phyloP scores from a whole-genome alignment of 345 rosid genomes.

The Bruguiera sexangula region DNA sequence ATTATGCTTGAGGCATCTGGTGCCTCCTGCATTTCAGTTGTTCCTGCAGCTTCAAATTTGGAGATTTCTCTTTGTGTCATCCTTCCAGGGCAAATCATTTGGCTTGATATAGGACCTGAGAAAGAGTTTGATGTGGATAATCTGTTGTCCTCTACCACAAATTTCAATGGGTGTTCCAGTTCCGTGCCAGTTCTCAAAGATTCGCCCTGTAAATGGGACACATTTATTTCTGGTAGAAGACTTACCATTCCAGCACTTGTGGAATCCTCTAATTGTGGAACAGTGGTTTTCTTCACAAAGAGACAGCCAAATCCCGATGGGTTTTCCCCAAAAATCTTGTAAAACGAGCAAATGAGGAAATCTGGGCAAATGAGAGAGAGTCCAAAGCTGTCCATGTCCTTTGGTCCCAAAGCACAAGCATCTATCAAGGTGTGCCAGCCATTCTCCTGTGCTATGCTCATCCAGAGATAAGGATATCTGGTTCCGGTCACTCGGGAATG shows the following conservation, averaged over 20 bases:
- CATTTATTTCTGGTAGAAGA: constrained; percentile 51
- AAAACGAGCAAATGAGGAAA: constrained; percentile 81
- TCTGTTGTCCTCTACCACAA: constrained; percentile 22
- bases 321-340: constrained; percentile 88
- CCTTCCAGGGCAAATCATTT: constrained; percentile 18
- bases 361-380: constrained; percentile 83
- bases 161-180: constrained; percentile 17
- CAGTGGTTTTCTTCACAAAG: constrained; percentile 72
- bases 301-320: constrained; percentile 95
- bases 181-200: constrained; percentile 34
- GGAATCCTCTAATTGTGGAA: constrained; percentile 50
- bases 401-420: constrained; percentile 89
- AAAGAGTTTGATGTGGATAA: constrained; percentile 39
- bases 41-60: constrained; percentile 25
- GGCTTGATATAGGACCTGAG: constrained; percentile 39
- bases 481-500: constrained; percentile 89
- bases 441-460: constrained; percentile 82
- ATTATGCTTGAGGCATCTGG: constrained; percentile 12
- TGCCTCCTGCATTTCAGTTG: constrained; percentile 22
- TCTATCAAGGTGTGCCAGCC: constrained; percentile 90
- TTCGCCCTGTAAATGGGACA: constrained; percentile 34
- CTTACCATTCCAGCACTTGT: constrained; percentile 63
- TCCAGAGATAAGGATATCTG: constrained; percentile 86
- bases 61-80: constrained; percentile 27
- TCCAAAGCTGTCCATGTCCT: constrained; percentile 93